Evolutionary conservation across 768 basidiomycete species (phyloP), one percentile per base, ranked within the genome.

Genomic region (Calocera viscosa): DNA sequence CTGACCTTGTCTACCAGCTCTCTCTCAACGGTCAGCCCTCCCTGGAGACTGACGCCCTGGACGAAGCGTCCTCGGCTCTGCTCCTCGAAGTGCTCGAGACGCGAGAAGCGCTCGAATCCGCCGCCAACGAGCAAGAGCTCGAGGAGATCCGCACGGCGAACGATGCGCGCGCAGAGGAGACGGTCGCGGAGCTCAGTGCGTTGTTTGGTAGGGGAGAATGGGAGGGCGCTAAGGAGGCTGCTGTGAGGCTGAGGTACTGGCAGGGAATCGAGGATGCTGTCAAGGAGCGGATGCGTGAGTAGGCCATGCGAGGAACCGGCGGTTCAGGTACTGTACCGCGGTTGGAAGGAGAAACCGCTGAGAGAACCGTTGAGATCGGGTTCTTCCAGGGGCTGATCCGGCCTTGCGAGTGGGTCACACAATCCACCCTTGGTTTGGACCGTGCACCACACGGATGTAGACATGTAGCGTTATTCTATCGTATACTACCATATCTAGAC

Each of bases 41-140:
- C 53, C 78, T 79, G 1, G 94, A 94, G 76, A 78, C 77, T 26
- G 93, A 95, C 69, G 83, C 85, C 65, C 75, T 88, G 26, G 83
- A 87, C 12, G 90, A 94, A 71, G 76, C 83, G 16, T 24, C 16
- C 43, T 47, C 43, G 49, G 82, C 77, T 49, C 82, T 95, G 67
- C 82, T 97, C 70, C 79, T 80, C 70, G 84, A 89, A 70, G 82
- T 95, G 41, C 86, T 96, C 83, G 86, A 91, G 69, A 82, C 80
- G 8, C 77, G 91, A 63, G 92, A 94, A 75, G 81, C 80, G 34
- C 81, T 96, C 39, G 90, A 94, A 67, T 82, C 82, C 2, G 84
- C 87, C 1, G 76, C 77, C 1, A 80, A 81, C 24, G 71, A 72
- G 43, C 78, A 78, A 1, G 80, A 81, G 14, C 81, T 91, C 1